Conservation (phyloP, 495 filamentous ascomycete species). For the Talaromyces stipitatus region DNA sequence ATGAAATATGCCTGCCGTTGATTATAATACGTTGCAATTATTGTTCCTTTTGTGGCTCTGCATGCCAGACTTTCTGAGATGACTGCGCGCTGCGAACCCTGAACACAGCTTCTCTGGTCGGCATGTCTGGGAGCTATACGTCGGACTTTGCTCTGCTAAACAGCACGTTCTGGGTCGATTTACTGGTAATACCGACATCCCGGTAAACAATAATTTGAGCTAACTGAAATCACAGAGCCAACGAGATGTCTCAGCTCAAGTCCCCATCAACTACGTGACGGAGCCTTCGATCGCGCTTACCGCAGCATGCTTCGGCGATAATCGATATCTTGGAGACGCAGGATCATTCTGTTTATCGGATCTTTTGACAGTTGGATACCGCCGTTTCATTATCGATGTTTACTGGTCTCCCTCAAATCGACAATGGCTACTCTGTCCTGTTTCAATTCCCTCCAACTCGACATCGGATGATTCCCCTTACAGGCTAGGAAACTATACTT, state of each 20-base stretch:
- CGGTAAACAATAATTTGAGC: not conserved
- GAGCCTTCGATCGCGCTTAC: constrained; percentile 45
- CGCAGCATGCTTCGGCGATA: constrained; percentile 50
- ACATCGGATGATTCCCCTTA: constrained; percentile 31
- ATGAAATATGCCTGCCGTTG: not conserved
- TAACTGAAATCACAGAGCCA: constrained; percentile 37
- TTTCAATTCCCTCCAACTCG: constrained; percentile 22
- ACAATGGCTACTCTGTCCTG: constrained; percentile 55
- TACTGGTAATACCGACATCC: constrained; percentile 22
- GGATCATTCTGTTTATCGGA: constrained; percentile 52
- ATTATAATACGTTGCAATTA: not conserved
- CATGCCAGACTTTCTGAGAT: not conserved
- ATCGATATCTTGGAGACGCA: constrained; percentile 37
- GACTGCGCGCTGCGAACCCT: not conserved
- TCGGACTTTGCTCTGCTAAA: constrained; percentile 4
- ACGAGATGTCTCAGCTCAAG: constrained; percentile 49
- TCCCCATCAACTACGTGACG: constrained; percentile 57
- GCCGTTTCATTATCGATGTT: constrained; percentile 51
- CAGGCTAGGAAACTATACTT: constrained; percentile 48
- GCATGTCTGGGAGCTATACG: constrained; percentile 5
- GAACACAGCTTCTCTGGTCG: not conserved
- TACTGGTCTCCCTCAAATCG: constrained; percentile 52
- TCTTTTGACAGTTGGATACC: constrained; percentile 50
- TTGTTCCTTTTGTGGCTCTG: not conserved
- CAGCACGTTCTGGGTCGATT: constrained; percentile 8